Percentiles rank a stretch among this genome's conserved stretches.
Conservation (phyloP, 2,329 filamentous ascomycete genomes). For the Colletotrichum siamense region DNA sequence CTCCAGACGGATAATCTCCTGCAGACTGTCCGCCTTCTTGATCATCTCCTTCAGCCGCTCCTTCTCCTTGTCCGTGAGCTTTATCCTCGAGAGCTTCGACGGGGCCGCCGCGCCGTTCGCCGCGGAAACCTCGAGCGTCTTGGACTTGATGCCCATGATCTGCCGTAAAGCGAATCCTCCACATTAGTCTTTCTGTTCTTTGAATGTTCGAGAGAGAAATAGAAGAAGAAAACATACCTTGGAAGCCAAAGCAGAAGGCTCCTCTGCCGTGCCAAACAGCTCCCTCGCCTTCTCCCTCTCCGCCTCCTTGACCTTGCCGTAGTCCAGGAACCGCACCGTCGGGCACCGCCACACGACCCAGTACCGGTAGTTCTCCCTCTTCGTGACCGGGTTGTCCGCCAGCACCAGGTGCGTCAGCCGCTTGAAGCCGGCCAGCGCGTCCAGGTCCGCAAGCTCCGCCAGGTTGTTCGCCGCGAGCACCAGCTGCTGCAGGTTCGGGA, state of each 20-base stretch:
- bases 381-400: slow-evolving; percentile 86
- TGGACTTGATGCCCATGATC: slow-evolving; percentile 87
- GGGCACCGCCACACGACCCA: slow-evolving; percentile 91
- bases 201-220: neutral
- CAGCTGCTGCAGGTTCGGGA: slow-evolving; percentile 83
- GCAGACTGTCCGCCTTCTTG: slow-evolving; percentile 83
- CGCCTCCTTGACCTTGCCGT: slow-evolving; percentile 84
- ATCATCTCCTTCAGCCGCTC: slow-evolving; percentile 86
- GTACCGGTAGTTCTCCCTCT: slow-evolving; percentile 94
- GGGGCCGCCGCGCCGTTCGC: slow-evolving; percentile 47
- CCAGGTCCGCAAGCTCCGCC: slow-evolving; percentile 83
- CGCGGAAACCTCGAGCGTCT: slow-evolving; percentile 66
- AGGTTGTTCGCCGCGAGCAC: slow-evolving; percentile 86
- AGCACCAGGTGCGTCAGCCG: slow-evolving; percentile 81
- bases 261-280: slow-evolving; percentile 80
- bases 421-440: slow-evolving; percentile 73
- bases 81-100: slow-evolving; percentile 76
- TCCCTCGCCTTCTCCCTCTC: slow-evolving; percentile 79
- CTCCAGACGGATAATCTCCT: slow-evolving; percentile 89
- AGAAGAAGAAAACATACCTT: slow-evolving; percentile 53
- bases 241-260: slow-evolving; percentile 80
- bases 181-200: neutral
- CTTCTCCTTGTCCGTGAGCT: slow-evolving; percentile 88
- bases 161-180: slow-evolving; percentile 30
- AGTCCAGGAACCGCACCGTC: slow-evolving; percentile 88